phyloP scores from a whole-genome alignment of 345 rosid genomes.

The Carallia pectinifolia region DNA sequence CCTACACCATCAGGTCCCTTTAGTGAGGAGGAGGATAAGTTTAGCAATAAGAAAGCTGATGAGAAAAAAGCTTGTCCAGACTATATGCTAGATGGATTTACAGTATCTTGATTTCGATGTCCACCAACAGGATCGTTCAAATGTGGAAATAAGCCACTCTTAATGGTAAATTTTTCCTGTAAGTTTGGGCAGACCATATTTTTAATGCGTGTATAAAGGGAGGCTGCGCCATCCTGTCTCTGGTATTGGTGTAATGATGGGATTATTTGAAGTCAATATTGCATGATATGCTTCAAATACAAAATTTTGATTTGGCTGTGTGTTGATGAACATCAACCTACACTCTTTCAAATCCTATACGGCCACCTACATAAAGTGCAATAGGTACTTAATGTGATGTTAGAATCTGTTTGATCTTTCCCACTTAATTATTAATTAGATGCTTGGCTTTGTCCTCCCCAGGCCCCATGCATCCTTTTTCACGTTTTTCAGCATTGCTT shows the following conservation, averaged over 20 bases:
- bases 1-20: too few relatives aligned
- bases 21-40: too few relatives aligned
- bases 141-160: not conserved
- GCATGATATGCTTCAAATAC: slow-evolving; percentile 33
- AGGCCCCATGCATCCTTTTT: slow-evolving; percentile 2
- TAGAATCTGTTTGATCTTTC: slow-evolving; percentile 18
- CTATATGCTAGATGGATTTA: too few relatives aligned
- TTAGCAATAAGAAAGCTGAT: too few relatives aligned
- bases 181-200: not conserved
- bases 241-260: slow-evolving; percentile 37
- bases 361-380: slow-evolving; percentile 17
- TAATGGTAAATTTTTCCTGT: not conserved
- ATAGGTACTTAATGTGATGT: slow-evolving; percentile 13
- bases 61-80: too few relatives aligned
- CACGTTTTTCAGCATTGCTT: slow-evolving; percentile 5
- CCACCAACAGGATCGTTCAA: not conserved
- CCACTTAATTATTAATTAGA: not conserved
- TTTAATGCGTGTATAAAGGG: slow-evolving; percentile 6
- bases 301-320: slow-evolving; percentile 10
- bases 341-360: slow-evolving; percentile 27
- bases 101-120: too few relatives aligned
- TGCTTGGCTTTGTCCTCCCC: not conserved
- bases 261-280: slow-evolving; percentile 41
- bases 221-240: slow-evolving; percentile 23
- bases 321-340: not conserved